Conservation (phyloP, 257 asterid species). For the Solanum etuberosum region DNA sequence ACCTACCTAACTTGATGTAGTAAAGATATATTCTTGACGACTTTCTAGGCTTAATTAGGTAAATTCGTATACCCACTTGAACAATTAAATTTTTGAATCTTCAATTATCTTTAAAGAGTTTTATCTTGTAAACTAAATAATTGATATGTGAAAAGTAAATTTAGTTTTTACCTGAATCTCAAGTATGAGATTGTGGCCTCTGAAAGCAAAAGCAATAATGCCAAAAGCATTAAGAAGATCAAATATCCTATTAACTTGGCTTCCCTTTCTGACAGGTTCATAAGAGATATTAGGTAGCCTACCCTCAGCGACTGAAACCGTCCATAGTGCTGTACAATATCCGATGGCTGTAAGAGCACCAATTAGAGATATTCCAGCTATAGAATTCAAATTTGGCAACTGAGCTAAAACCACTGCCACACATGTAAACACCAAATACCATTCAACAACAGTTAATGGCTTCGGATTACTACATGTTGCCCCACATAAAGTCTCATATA, state of each 20-base stretch:
- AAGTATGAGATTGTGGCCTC: constrained; percentile 88
- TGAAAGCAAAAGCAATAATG: constrained; percentile 76
- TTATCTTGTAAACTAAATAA: not conserved
- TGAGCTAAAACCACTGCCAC: constrained; percentile 73
- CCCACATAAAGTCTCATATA: constrained; percentile 63
- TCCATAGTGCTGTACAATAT: constrained; percentile 74
- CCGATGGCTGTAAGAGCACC: constrained; percentile 83
- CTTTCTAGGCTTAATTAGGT: not conserved
- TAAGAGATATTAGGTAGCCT: constrained; percentile 58
- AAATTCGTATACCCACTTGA: not conserved
- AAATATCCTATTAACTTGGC: constrained; percentile 26
- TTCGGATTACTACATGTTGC: constrained; percentile 25
- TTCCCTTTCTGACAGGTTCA: constrained; percentile 27
- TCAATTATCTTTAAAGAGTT: not conserved
- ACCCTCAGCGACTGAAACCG: constrained; percentile 56
- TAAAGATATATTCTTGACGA: not conserved
- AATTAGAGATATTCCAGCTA: constrained; percentile 74
- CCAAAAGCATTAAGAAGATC: constrained; percentile 77
- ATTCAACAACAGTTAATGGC: constrained; percentile 58
- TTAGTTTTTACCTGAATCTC: constrained; percentile 59
- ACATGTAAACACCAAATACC: constrained; percentile 82
- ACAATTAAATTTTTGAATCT: not conserved
- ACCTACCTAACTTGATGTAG: not conserved
- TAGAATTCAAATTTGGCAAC: constrained; percentile 84
- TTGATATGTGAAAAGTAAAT: no score